phyloP scores from a whole-genome alignment of 192 early-diverging fungal genomes.

The Mortierella alpina region DNA sequence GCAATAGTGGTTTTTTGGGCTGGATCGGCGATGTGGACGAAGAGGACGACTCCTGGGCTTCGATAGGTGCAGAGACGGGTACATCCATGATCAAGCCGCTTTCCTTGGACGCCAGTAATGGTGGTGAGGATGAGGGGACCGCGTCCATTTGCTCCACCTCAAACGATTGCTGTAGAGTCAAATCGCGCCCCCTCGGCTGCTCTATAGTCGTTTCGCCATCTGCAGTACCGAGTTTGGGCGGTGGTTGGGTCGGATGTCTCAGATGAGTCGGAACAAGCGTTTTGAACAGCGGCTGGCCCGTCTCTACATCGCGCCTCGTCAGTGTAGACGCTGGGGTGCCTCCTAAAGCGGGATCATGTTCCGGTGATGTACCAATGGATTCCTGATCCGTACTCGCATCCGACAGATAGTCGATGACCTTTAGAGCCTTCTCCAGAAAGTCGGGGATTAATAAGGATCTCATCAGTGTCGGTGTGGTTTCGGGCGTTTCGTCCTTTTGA shows the following conservation, averaged over 20 bases:
- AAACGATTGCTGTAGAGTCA: neutral
- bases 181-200: neutral
- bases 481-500: too few relatives aligned
- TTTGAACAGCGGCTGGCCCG: neutral
- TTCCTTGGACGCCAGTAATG: neutral
- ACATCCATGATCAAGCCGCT: neutral
- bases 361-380: neutral
- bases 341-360: neutral
- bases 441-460: too few relatives aligned
- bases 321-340: neutral
- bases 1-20: neutral
- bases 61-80: neutral
- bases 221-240: neutral
- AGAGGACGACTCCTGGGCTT: neutral
- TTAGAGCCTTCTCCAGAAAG: too few relatives aligned
- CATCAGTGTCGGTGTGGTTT: too few relatives aligned
- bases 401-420: too few relatives aligned
- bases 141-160: neutral
- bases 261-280: conserved; percentile 8
- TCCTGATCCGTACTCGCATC: too few relatives aligned
- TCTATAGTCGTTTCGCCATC: neutral
- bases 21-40: neutral
- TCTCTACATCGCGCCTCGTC: neutral
- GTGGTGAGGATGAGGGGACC: neutral
- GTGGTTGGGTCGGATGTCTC: neutral